Base-by-base conservation (phyloP, 73 alveolate species). In the Effrenium voratum region DNA sequence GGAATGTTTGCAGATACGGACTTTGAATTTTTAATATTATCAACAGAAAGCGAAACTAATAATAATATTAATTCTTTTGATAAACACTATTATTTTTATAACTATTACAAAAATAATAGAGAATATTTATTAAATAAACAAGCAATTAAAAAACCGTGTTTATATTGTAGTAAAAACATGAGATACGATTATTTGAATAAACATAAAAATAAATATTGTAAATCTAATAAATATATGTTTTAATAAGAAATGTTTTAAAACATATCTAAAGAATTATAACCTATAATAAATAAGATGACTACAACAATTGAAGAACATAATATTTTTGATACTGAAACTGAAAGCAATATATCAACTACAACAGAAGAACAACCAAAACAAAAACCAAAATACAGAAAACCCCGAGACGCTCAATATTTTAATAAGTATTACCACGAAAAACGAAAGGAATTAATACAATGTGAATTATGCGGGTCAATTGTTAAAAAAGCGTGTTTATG, bases 61-160 rank as follows among this genome's bases (percentile, higher is more conserved):
- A 60, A 60, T 60, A 60, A 60, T 60, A 60, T 12, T 12, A 12
- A 60, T 60, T 60, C 16, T 60, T 60, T 60, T 60, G 75, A 60
- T 60, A 60, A 60, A 22, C 75, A 22, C 16, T 60, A 60, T 60
- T 10, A 60, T 60, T 60, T 60, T 60, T 60, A 60, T 38, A 60
- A 60, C 34, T 60, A 60, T 60, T 22, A 60, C 34, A 60, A 60
- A 60, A 60, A 60, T 22, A 60, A 60, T 60, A 32, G 75, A 24
- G 75, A 60, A 60, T 60, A 60, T 60, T 24, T 60, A 24, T 60
- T 60, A 60, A 24, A 32, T 24, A 60, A 38, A 60, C 75, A 60
- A 60, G 75, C 75, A 60, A 60, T 60, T 60, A 60, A 60, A 22
- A 6, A 60, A 60, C 75, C 75, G 75, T 60, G 75, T 60, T 60